A percentile compares a stretch with the other conserved stretches of the same genome.
These are phyloP conservation scores for Decorospora gaudefroyi DNA, from an alignment of 2,329 filamentous ascomycete species.

Conservation along the genomic window DNA sequence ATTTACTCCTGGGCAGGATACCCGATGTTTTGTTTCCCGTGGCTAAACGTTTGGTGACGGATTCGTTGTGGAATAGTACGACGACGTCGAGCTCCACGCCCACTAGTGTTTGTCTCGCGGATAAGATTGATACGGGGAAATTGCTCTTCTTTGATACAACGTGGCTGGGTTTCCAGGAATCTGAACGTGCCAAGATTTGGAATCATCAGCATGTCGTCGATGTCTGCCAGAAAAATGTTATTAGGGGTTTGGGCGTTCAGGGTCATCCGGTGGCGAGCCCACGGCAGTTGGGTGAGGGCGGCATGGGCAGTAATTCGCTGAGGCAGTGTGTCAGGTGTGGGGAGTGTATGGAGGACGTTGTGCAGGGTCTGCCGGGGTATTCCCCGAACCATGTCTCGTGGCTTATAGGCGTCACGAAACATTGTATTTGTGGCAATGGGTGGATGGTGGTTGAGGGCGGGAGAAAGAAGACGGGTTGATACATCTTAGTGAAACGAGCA, in stretches of 20 bases:
- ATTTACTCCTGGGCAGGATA: slow-evolving; percentile 58
- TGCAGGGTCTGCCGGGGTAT: slow-evolving; percentile 38
- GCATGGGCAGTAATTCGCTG: slow-evolving; percentile 34
- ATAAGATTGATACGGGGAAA: slow-evolving; percentile 65
- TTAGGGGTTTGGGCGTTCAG: slow-evolving; percentile 38
- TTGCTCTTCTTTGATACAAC: slow-evolving; percentile 75
- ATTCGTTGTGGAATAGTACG: slow-evolving; percentile 44
- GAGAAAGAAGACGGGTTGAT: slow-evolving; percentile 3
- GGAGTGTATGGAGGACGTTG: slow-evolving; percentile 54
- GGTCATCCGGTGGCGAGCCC: slow-evolving; percentile 30
- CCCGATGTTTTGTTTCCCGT: slow-evolving; percentile 57
- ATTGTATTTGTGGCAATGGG: slow-evolving; percentile 46
- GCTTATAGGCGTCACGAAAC: slow-evolving; percentile 47
- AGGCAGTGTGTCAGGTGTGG: slow-evolving; percentile 53
- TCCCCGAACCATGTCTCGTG: slow-evolving; percentile 38
- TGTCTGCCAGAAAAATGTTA: slow-evolving; percentile 59
- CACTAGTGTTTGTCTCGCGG: slow-evolving; percentile 56
- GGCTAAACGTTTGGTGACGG: slow-evolving; percentile 55
- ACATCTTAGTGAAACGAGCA: background rate
- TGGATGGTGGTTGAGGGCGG: slow-evolving; percentile 45
- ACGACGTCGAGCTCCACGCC: too few species aligned
- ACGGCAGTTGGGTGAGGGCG: background rate
- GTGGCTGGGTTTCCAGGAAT: slow-evolving; percentile 68
- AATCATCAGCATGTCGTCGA: slow-evolving; percentile 64
- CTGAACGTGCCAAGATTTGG: slow-evolving; percentile 62